phyloP scores from a whole-genome alignment of 441 rosid genomes.

The Sinapis alba region DNA sequence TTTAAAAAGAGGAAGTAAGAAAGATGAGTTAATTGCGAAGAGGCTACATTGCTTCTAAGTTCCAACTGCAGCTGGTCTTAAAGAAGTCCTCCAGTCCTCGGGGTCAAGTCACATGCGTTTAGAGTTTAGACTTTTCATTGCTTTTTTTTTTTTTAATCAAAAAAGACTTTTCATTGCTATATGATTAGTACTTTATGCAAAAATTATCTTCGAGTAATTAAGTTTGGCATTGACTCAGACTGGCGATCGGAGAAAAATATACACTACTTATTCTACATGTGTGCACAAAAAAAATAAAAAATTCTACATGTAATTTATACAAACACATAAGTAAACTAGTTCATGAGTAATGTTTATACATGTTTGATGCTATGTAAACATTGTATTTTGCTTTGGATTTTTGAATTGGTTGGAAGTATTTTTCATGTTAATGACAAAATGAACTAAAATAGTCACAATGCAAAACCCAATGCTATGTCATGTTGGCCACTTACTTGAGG shows the following conservation, averaged over 20 bases:
- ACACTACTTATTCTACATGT: background rate
- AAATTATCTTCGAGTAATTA: constrained; percentile 3
- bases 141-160: too few species aligned
- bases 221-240: constrained; percentile 3
- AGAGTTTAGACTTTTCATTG: constrained; percentile 22
- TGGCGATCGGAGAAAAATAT: background rate
- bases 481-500: constrained; percentile 5
- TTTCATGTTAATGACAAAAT: background rate
- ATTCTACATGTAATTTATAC: background rate
- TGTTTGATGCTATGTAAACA: background rate
- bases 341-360: background rate
- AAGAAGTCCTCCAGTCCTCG: background rate
- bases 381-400: background rate
- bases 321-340: background rate
- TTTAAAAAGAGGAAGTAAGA: too few species aligned
- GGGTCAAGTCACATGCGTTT: constrained; percentile 29
- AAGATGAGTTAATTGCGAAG: background rate
- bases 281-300: too few species aligned
- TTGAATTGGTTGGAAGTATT: background rate
- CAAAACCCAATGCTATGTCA: constrained; percentile 1
- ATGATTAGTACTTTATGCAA: background rate
- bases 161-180: constrained; percentile 20
- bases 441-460: constrained; percentile 4
- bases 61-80: constrained; percentile 15
- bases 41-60: constrained; percentile 12